A percentile compares a stretch with the other conserved stretches of the same genome.
These are phyloP conservation scores for Alectoria sarmentosa DNA, from an alignment of 495 filamentous ascomycete genomes.

Conservation along the genomic window DNA sequence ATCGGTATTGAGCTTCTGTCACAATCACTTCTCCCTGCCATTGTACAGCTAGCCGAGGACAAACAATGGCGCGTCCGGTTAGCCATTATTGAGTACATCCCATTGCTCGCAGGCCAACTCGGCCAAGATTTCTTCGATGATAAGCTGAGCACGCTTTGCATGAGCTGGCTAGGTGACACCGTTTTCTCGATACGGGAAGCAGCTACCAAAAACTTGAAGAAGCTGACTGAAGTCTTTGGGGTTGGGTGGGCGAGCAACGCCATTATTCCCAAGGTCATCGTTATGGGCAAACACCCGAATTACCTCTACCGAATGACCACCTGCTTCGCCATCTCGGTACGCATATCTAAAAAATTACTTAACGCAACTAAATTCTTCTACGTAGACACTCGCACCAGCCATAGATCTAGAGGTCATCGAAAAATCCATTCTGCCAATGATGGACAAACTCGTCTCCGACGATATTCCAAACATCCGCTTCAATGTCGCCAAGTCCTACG, in stretches of 20 bases:
- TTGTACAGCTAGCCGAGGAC: conserved; percentile 94
- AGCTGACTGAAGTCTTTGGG: conserved; percentile 96
- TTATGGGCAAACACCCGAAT: conserved; percentile 95
- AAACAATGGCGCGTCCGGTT: conserved; percentile 99
- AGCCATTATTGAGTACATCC: conserved; percentile 98
- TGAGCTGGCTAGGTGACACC: conserved; percentile 98
- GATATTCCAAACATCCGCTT: conserved; percentile 99
- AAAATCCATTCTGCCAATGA: conserved; percentile 88
- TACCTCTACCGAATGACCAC: conserved; percentile 99
- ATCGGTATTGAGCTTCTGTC: conserved; percentile 97
- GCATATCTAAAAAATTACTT: conserved; percentile 29
- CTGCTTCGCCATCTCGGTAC: conserved; percentile 94
- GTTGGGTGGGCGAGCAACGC: conserved; percentile 97
- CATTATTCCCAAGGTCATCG: conserved; percentile 97
- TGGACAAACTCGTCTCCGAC: conserved; percentile 85
- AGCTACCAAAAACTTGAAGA: conserved; percentile 93
- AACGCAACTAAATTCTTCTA: conserved; percentile 29
- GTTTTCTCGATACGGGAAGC: conserved; percentile 98
- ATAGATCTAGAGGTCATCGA: conserved; percentile 88
- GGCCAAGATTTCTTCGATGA: conserved; percentile 98
- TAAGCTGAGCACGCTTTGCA: conserved; percentile 89
- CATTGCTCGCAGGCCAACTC: conserved; percentile 87
- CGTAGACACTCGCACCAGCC: conserved; percentile 84
- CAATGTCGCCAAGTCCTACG: conserved; percentile 97
- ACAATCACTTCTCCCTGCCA: conserved; percentile 94